Evolutionary conservation across 2,329 filamentous ascomycete genomes (phyloP).

Genomic region (Stenocarpella maydis): DNA sequence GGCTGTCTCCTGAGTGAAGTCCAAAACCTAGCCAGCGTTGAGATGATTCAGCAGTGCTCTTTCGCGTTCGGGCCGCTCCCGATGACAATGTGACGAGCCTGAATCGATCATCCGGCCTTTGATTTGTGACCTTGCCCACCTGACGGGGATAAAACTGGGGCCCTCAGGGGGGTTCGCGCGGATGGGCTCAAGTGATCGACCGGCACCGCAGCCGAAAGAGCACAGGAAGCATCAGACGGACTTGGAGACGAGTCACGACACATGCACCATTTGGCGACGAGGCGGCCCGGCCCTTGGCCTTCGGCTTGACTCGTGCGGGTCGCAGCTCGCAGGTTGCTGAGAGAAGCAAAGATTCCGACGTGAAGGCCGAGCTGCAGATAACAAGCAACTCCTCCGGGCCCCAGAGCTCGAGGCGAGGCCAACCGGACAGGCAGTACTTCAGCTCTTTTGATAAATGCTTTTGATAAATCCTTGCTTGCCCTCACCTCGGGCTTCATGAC

Average conservation of each 20-base stretch:
- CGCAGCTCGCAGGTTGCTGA: neutral
- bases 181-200: slow-evolving; percentile 8
- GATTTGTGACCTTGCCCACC: neutral
- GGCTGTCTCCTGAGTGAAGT: neutral
- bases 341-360: neutral
- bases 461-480: no score
- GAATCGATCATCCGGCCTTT: neutral
- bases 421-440: no score
- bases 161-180: neutral
- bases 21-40: neutral
- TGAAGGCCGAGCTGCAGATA: slow-evolving; percentile 14
- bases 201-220: neutral
- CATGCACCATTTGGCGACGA: neutral
- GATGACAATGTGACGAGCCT: neutral
- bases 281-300: neutral
- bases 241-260: no score
- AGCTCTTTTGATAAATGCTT: no score
- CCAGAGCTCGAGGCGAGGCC: neutral
- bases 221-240: neutral
- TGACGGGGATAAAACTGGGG: neutral
- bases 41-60: neutral
- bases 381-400: slow-evolving; percentile 12
- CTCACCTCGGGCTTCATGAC: neutral
- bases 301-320: neutral
- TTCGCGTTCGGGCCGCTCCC: slow-evolving; percentile 20